A percentile compares a stretch with the other conserved stretches of the same genome.
Evolutionary conservation across 1,284 basidiomycete genomes (phyloP).

Genomic region (Rhizoctonia solani): DNA sequence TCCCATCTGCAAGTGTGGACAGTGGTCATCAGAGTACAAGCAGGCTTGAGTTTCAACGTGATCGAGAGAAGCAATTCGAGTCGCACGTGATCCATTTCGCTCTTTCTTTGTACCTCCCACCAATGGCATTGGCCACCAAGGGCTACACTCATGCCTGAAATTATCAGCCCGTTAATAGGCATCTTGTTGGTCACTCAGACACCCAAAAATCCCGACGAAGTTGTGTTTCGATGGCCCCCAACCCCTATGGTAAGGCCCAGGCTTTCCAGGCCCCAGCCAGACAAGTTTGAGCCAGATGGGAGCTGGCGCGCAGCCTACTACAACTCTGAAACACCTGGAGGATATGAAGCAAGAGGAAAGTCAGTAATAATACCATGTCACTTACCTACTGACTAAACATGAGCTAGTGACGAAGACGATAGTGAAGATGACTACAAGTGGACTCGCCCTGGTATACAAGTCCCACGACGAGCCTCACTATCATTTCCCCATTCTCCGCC

Average conservation of each 20-base stretch:
- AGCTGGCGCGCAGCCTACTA: constrained; percentile 35
- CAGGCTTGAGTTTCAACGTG: not conserved
- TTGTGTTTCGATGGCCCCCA: constrained; percentile 77
- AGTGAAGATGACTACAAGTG: constrained; percentile 55
- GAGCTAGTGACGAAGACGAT: constrained; percentile 46
- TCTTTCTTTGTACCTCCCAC: not conserved
- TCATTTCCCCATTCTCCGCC: constrained; percentile 19
- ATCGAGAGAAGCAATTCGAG: not conserved
- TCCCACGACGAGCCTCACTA: not conserved
- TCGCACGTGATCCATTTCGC: not conserved
- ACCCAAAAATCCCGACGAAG: constrained; percentile 70
- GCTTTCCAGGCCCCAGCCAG: constrained; percentile 63
- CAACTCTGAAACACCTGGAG: constrained; percentile 13
- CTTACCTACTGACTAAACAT: constrained; percentile 44
- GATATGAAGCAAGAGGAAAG: constrained; percentile 14
- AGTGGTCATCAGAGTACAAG: not conserved
- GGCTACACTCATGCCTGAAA: constrained; percentile 10
- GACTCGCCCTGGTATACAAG: constrained; percentile 53
- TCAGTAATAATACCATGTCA: not conserved
- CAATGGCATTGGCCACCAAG: not conserved
- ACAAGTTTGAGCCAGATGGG: constrained; percentile 36
- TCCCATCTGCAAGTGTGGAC: constrained; percentile 28
- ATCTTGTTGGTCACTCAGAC: constrained; percentile 69
- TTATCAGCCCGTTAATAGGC: constrained; percentile 58
- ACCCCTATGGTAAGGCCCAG: constrained; percentile 59